These are phyloP conservation scores for Starmerella roubikii DNA, from an alignment of 805 yeast genomes.

Conservation along the genomic window DNA sequence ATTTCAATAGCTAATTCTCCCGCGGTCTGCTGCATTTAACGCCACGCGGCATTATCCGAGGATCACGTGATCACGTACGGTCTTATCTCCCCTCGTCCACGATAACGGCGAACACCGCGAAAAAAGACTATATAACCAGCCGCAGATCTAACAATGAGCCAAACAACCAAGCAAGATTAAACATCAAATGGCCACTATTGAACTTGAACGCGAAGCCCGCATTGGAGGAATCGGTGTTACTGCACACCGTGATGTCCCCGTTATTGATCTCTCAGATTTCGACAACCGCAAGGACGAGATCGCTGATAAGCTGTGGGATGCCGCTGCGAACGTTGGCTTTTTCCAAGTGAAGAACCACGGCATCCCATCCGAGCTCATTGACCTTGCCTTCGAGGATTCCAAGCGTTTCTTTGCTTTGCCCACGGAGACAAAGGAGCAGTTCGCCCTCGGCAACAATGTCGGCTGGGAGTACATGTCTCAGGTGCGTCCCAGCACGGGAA, in stretches of 20 bases:
- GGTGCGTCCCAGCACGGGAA: slow-evolving; percentile 16
- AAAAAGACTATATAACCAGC: too few relatives aligned
- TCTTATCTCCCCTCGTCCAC: too few relatives aligned
- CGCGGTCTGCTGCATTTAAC: too few relatives aligned
- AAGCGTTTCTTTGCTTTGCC: slow-evolving; percentile 10
- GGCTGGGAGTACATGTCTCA: slow-evolving; percentile 14
- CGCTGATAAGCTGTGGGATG: slow-evolving; percentile 12
- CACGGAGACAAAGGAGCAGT: slow-evolving; percentile 4
- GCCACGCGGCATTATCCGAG: too few relatives aligned
- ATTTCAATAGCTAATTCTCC: too few relatives aligned
- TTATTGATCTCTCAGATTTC: slow-evolving; percentile 9
- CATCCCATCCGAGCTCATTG: slow-evolving; percentile 5
- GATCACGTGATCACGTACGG: too few relatives aligned
- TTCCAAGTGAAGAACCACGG: slow-evolving; percentile 15
- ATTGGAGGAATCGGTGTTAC: slow-evolving; percentile 9
- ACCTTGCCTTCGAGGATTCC: slow-evolving; percentile 9
- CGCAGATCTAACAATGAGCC: too few relatives aligned
- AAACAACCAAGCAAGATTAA: too few relatives aligned
- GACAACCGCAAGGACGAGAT: slow-evolving; percentile 8
- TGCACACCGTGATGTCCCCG: slow-evolving; percentile 6
- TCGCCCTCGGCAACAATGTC: slow-evolving; percentile 7
- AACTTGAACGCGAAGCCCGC: slow-evolving; percentile 7
- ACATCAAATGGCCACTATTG: not conserved
- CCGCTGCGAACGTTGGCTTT: slow-evolving; percentile 13
- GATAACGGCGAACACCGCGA: too few relatives aligned